Percentiles rank a stretch among this genome's conserved stretches.
These are phyloP conservation scores for Penicillium maclennaniae DNA, from an alignment of 495 filamentous ascomycete species.

Conservation along the genomic window DNA sequence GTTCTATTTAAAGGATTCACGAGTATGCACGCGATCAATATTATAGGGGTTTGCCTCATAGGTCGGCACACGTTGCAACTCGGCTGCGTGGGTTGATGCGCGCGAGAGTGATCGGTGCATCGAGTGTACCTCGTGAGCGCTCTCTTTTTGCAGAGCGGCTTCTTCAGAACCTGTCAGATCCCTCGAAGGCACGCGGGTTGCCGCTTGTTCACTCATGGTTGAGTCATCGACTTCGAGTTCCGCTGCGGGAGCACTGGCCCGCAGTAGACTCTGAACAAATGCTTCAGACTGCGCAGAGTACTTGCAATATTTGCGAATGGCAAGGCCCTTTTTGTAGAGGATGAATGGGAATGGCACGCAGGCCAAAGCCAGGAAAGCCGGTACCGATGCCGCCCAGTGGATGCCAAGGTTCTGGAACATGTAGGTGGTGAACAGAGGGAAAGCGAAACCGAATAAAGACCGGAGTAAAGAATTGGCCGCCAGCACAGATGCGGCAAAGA, in stretches of 20 bases:
- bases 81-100: conserved; percentile 15
- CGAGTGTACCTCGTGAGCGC: conserved; percentile 1
- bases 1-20: conserved; percentile 24
- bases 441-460: conserved; percentile 62
- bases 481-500: conserved; percentile 69
- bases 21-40: conserved; percentile 30
- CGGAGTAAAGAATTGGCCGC: conserved; percentile 66
- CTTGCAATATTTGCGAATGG: conserved; percentile 63
- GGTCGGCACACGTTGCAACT: conserved; percentile 17
- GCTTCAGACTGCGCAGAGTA: conserved; percentile 51
- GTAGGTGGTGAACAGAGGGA: conserved; percentile 69
- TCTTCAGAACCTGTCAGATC: conserved; percentile 10
- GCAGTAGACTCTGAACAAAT: conserved; percentile 26
- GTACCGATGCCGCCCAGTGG: conserved; percentile 68
- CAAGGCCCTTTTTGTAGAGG: conserved; percentile 62
- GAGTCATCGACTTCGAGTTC: background rate
- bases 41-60: conserved; percentile 32
- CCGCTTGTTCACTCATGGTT: background rate
- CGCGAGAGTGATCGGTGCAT: conserved; percentile 13
- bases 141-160: conserved; percentile 8
- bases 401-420: conserved; percentile 67
- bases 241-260: background rate
- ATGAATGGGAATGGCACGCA: conserved; percentile 71
- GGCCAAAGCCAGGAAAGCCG: conserved; percentile 65
- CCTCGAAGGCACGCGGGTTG: background rate